Evolutionary conservation across 2,329 filamentous ascomycete species (phyloP).

Genomic region (Beauveria sp.): DNA sequence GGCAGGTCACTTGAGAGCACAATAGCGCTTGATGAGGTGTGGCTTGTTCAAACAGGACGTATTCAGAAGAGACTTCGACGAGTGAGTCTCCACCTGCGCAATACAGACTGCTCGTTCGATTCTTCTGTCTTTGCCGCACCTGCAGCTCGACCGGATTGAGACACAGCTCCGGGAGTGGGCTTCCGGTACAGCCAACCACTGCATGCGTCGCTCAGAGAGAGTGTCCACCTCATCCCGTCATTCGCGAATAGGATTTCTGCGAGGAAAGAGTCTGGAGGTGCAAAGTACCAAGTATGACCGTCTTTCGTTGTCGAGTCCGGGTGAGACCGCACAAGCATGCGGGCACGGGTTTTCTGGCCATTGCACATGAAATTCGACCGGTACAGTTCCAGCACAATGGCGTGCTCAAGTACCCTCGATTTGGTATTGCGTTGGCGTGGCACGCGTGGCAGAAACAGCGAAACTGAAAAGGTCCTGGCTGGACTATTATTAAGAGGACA

Average conservation of each 20-base stretch:
- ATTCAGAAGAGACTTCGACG: background rate
- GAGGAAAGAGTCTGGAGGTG: background rate
- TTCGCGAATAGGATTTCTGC: background rate
- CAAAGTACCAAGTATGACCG: too few relatives aligned
- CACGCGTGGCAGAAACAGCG: background rate
- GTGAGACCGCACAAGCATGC: background rate
- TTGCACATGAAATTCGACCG: background rate
- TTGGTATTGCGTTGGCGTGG: background rate
- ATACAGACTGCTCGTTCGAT: constrained; percentile 5
- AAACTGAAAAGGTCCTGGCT: background rate
- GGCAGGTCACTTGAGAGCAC: too few relatives aligned
- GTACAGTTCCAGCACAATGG: background rate
- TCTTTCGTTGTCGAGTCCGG: background rate
- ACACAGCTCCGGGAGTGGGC: constrained; percentile 1
- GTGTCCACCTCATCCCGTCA: background rate
- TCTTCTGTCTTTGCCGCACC: constrained; percentile 1
- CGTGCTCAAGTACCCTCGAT: background rate
- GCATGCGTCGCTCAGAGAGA: background rate
- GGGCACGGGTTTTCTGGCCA: background rate
- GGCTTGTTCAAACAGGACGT: background rate
- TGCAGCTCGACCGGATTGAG: background rate
- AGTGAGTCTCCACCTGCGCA: background rate
- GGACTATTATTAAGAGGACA: too few relatives aligned
- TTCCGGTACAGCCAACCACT: background rate
- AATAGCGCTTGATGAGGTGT: too few relatives aligned